Evolutionary conservation across 352 stramenopile genomes (phyloP), one percentile per base, ranked within the genome.

Genomic region (Elongisporangium senticosum): DNA sequence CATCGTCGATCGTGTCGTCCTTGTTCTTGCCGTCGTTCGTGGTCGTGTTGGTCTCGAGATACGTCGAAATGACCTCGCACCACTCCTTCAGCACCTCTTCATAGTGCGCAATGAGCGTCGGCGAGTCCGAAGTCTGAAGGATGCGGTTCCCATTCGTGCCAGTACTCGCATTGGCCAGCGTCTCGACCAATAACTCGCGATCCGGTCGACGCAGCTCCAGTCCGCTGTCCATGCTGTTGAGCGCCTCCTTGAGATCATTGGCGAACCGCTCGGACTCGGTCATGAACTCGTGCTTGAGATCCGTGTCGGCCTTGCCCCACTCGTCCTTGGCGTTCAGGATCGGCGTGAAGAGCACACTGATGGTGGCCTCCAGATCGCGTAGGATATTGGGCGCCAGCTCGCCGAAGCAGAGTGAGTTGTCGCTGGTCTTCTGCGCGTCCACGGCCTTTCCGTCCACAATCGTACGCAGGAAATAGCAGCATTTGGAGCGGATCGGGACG

Each of bases 31-130:
- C 83, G 15, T 77, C 74, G 55, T 83, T 68, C 43, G 61, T 80
- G 7, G 83, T 87, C 15, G 75, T 83, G 57, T 95, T 95, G 23
- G 91, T 95, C 65, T 98, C 85, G 23, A 98, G 67, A 62, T 98
- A 98, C 52, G 66, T 77, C 62, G 96, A 90, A 59, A 98, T 98
- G 53, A 98, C 89, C 59, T 98, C 83, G 66, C 96, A 98, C 96
- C 96, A 99, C 64, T 98, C 93, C 64, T 96, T 97, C 11, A 99
- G 69, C n/a, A 99, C 77, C 4, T 95, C 78, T 80, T 99, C 95
- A 58, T 98, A 98, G 62, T 98, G 84, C 0, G 81, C 74, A 20
- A 99, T 89, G 4, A 98, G 71, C 60, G 95, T 87, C 4, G 93
- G 89, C 47, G 95, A 96, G 68, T 96, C 83, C 4, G 82, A 75